Conservation (phyloP, 148 eudicot species). For the Vaccinium myrtillus region DNA sequence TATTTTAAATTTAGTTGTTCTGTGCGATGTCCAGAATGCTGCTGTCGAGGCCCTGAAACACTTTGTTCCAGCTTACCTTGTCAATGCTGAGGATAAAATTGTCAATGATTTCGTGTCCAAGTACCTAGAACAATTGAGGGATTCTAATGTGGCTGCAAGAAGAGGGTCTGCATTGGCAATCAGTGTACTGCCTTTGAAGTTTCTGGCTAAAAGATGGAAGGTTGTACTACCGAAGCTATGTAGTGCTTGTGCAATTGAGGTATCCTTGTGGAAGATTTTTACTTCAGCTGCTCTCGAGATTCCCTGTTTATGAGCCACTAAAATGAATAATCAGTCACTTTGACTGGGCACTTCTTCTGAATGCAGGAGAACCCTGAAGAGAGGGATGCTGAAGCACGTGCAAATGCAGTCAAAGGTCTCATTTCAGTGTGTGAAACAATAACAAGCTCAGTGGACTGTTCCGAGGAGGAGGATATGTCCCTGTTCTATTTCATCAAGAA, state of each 20-base stretch:
- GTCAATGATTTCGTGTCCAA: constrained; percentile 47
- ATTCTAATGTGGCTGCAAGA: constrained; percentile 87
- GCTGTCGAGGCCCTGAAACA: constrained; percentile 85
- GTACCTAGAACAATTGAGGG: constrained; percentile 70
- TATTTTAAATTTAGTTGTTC: background rate
- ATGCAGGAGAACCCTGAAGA: constrained; percentile 82
- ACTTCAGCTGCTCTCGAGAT: background rate
- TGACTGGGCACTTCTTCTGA: constrained; percentile 15
- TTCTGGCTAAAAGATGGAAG: constrained; percentile 69
- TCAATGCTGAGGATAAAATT: constrained; percentile 47
- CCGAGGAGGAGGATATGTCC: constrained; percentile 41
- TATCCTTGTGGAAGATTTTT: constrained; percentile 24
- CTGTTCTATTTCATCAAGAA: constrained; percentile 54
- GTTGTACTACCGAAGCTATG: constrained; percentile 67
- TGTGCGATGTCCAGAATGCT: constrained; percentile 52
- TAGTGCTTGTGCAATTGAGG: constrained; percentile 78
- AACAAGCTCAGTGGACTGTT: constrained; percentile 34
- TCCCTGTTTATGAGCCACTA: background rate
- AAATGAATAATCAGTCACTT: background rate
- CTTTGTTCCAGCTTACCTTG: constrained; percentile 69
- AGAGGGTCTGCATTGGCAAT: constrained; percentile 96
- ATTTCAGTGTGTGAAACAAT: constrained; percentile 73
- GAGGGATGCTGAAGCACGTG: constrained; percentile 97
- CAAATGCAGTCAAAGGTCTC: constrained; percentile 86
- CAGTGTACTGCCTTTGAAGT: constrained; percentile 71